Evolutionary conservation across 306 rosid species (phyloP).

Genomic region (Quillaja saponaria): DNA sequence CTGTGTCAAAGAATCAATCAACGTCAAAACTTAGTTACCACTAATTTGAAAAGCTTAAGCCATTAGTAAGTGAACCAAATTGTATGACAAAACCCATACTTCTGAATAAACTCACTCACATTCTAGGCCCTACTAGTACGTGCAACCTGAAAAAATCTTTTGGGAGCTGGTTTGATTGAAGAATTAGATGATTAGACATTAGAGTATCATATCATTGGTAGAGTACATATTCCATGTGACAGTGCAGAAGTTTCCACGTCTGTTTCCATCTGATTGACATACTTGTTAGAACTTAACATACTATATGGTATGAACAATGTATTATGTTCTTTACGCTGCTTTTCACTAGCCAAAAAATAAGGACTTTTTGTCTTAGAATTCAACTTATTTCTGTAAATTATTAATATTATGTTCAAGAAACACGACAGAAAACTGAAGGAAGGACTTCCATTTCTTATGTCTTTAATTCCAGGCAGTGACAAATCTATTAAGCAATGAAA

Average conservation of each 20-base stretch:
- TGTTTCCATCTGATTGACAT: conserved; percentile 23
- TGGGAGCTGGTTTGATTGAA: background rate
- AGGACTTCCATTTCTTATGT: conserved; percentile 32
- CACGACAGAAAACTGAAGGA: background rate
- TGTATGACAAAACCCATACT: background rate
- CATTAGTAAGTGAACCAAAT: too few relatives aligned
- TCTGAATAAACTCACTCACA: too few relatives aligned
- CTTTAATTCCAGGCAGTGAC: conserved; percentile 70
- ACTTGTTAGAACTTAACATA: conserved; percentile 14
- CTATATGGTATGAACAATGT: conserved; percentile 10
- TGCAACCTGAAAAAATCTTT: too few relatives aligned
- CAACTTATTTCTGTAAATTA: too few relatives aligned
- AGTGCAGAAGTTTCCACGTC: background rate
- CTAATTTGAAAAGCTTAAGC: too few relatives aligned
- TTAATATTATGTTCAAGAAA: too few relatives aligned
- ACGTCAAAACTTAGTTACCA: too few relatives aligned
- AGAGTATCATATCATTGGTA: background rate
- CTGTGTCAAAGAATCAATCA: too few relatives aligned
- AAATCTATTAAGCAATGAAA: conserved; percentile 70
- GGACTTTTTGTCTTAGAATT: too few relatives aligned
- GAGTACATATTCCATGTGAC: conserved; percentile 17
- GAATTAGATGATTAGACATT: background rate
- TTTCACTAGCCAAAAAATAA: conserved; percentile 17
- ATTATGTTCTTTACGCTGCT: background rate
- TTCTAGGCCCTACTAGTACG: too few relatives aligned